Percentiles rank a stretch among this genome's conserved stretches.
Evolutionary conservation across 225 moss, liverwort and hornwort genomes (phyloP).

Genomic region (Marchantia polymorpha): DNA sequence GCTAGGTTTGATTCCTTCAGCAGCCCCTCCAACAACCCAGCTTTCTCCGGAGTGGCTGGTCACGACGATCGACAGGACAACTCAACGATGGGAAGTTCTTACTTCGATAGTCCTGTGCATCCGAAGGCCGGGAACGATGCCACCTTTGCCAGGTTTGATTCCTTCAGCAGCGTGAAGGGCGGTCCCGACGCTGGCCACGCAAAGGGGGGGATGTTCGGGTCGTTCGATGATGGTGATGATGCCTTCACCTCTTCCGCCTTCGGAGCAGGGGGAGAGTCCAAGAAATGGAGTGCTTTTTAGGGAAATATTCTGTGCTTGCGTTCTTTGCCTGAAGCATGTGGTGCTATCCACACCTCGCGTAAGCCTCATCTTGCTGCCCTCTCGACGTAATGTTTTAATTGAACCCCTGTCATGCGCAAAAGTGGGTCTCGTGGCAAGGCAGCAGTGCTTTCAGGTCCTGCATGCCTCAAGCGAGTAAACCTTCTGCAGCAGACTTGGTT

Average conservation of each 20-base stretch:
- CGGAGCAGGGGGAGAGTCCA: conserved; percentile 51
- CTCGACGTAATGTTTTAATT: conserved; percentile 12
- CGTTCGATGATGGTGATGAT: conserved; percentile 74
- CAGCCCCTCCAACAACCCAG: conserved; percentile 31
- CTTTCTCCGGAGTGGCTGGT: conserved; percentile 10
- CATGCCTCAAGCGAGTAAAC: background rate
- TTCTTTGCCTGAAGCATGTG: background rate
- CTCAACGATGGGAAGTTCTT: conserved; percentile 16
- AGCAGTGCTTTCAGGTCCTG: background rate
- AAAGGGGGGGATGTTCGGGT: conserved; percentile 44
- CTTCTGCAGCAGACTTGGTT: conserved; percentile 2
- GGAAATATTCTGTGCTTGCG: background rate
- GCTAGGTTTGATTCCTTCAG: conserved; percentile 47
- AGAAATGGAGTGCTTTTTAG: conserved; percentile 86
- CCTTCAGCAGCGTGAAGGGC: conserved; percentile 67
- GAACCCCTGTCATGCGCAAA: conserved; percentile 12
- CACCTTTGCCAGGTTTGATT: conserved; percentile 66
- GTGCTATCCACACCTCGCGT: background rate
- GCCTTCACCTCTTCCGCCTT: conserved; percentile 64
- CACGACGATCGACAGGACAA: conserved; percentile 15
- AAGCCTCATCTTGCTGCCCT: background rate
- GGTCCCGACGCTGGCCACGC: conserved; percentile 45
- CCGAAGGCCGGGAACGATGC: conserved; percentile 27
- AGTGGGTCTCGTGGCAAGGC: background rate
- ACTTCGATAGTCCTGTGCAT: conserved; percentile 41